Conservation (phyloP, 495 filamentous ascomycete species). For the Xylaria curta region DNA sequence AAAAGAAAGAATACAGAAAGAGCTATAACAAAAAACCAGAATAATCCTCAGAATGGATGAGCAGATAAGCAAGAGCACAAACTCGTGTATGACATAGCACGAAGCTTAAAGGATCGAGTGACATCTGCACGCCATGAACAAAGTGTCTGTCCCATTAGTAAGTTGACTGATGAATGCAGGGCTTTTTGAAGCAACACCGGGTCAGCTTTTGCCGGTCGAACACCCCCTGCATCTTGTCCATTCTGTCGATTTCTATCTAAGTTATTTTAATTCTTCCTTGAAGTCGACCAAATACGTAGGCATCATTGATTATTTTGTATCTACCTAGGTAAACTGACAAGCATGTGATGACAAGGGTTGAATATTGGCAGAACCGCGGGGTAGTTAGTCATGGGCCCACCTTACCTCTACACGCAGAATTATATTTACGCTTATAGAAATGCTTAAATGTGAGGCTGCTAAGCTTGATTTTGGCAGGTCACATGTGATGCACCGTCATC, state of each 20-base stretch:
- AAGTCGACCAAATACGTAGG: background rate
- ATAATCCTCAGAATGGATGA: background rate
- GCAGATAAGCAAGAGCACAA: background rate
- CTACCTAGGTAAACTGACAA: no score
- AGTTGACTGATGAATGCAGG: background rate
- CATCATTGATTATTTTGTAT: no score
- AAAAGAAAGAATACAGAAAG: background rate
- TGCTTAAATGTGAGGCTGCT: background rate
- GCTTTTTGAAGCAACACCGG: background rate
- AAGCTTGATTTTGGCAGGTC: conserved; percentile 2
- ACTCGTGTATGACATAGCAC: background rate
- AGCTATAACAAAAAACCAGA: background rate
- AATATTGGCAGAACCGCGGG: background rate
- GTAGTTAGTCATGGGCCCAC: background rate
- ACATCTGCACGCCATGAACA: background rate
- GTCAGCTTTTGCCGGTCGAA: background rate
- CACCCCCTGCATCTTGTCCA: background rate
- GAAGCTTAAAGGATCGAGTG: background rate
- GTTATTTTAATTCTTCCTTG: background rate
- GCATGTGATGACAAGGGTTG: background rate
- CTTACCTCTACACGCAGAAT: no score
- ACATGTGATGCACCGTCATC: background rate
- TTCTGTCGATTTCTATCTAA: background rate
- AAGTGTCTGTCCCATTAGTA: background rate
- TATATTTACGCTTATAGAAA: no score